Evolutionary conservation across 2,329 filamentous ascomycete species (phyloP).

Genomic region (Didymella glomerata): DNA sequence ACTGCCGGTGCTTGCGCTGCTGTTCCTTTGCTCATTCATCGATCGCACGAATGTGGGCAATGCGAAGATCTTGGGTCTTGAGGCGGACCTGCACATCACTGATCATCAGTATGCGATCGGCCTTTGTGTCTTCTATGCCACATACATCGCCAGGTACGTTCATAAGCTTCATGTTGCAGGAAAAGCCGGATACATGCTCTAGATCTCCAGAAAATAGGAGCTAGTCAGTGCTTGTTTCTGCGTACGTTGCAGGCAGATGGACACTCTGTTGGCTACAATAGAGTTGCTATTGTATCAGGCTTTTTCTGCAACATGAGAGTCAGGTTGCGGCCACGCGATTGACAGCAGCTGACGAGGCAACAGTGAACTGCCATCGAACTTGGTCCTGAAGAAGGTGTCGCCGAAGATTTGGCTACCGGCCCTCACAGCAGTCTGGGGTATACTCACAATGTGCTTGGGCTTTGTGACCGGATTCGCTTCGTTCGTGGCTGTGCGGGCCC

Average conservation of each 20-base stretch:
- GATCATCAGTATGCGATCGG: slow-evolving; percentile 71
- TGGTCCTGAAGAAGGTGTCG: slow-evolving; percentile 68
- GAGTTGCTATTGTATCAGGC: too few relatives aligned
- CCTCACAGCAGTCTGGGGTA: slow-evolving; percentile 66
- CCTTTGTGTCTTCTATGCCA: slow-evolving; percentile 70
- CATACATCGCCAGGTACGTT: slow-evolving; percentile 66
- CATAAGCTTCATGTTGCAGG: too few relatives aligned
- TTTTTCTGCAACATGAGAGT: too few relatives aligned
- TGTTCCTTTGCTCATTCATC: slow-evolving; percentile 71
- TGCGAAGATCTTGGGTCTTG: slow-evolving; percentile 70
- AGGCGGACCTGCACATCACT: slow-evolving; percentile 62
- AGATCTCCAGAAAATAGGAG: too few relatives aligned
- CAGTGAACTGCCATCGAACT: slow-evolving; percentile 70
- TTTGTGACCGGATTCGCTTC: slow-evolving; percentile 63
- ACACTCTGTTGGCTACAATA: too few relatives aligned
- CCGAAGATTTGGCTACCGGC: slow-evolving; percentile 68
- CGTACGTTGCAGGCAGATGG: too few relatives aligned
- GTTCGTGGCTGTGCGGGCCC: slow-evolving; percentile 68
- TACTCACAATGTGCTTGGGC: slow-evolving; percentile 65
- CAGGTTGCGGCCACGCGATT: not conserved
- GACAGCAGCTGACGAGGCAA: slow-evolving; percentile 3
- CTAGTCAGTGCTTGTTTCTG: too few relatives aligned
- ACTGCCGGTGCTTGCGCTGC: slow-evolving; percentile 67
- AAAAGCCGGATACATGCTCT: too few relatives aligned
- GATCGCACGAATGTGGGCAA: slow-evolving; percentile 79